A percentile compares a stretch with the other conserved stretches of the same genome.
Evolutionary conservation across 2,329 filamentous ascomycete genomes (phyloP).

Genomic region (Paraconiothyrium sp.): DNA sequence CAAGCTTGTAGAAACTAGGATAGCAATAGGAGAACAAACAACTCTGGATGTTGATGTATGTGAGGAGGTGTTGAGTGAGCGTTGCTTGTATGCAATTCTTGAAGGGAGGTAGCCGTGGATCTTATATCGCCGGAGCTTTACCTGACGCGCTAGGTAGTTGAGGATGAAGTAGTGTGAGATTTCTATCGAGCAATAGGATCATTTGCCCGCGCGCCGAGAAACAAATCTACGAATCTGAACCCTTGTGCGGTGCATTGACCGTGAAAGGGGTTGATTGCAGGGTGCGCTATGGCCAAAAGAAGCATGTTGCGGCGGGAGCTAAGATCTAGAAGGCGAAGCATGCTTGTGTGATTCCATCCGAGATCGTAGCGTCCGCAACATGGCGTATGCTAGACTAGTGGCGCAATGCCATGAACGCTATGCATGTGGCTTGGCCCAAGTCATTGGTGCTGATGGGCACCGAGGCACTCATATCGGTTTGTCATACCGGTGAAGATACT

Average conservation of each 20-base stretch:
- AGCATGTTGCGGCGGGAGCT: not conserved
- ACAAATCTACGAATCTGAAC: not conserved
- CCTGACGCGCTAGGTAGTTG: not conserved
- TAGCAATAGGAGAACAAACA: not conserved
- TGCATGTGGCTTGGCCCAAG: not conserved
- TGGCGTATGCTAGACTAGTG: not conserved
- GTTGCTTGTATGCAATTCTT: not conserved
- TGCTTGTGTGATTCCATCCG: too few relatives aligned
- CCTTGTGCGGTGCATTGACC: not conserved
- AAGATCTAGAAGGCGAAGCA: not conserved
- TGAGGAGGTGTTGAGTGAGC: not conserved
- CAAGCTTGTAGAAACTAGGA: not conserved
- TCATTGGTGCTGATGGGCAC: not conserved
- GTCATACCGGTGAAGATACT: not conserved
- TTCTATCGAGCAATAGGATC: not conserved
- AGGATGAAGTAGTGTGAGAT: not conserved
- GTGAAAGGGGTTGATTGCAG: not conserved
- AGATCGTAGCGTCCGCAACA: not conserved
- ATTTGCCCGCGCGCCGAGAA: not conserved
- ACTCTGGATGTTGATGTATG: not conserved
- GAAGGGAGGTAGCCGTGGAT: not conserved
- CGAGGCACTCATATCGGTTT: not conserved
- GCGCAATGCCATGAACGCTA: too few relatives aligned
- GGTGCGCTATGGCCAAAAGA: not conserved
- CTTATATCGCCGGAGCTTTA: not conserved